phyloP scores from a whole-genome alignment of 495 filamentous ascomycete genomes.

The Aspergillus nanangensis region DNA sequence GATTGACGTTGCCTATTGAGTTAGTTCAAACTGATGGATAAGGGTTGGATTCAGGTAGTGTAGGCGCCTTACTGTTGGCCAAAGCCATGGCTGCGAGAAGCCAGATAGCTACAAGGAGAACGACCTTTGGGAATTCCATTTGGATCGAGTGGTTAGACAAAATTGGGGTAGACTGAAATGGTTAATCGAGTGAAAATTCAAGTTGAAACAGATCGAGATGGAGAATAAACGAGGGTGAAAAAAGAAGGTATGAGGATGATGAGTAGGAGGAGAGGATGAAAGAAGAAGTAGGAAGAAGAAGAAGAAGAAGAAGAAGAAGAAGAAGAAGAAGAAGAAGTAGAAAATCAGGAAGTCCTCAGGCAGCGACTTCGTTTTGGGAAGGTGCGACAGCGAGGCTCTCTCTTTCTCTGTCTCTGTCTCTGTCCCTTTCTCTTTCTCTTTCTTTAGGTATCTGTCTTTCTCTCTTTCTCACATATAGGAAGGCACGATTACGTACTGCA shows the following conservation, averaged over 20 bases:
- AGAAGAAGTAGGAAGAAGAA: slow-evolving; percentile 1
- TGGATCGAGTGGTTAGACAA: no score
- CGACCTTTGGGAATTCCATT: slow-evolving; percentile 9
- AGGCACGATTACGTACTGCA: no score
- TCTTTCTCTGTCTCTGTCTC: no score
- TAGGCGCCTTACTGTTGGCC: slow-evolving; percentile 14
- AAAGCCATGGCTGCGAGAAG: slow-evolving; percentile 1
- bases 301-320: background rate
- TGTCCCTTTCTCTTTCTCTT: no score
- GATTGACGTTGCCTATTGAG: background rate
- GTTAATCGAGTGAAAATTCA: slow-evolving; percentile 3
- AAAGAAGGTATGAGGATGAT: background rate
- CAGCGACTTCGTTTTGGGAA: slow-evolving; percentile 8
- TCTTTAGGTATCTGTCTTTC: no score
- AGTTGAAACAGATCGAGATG: slow-evolving; percentile 2
- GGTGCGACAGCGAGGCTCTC: slow-evolving; percentile 10
- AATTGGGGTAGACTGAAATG: background rate
- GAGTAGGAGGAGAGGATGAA: slow-evolving; percentile 1
- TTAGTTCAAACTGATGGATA: background rate
- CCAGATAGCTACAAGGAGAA: slow-evolving; percentile 10
- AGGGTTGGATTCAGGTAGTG: background rate
- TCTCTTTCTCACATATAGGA: no score
- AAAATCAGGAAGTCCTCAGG: slow-evolving; percentile 7
- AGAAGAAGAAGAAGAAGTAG: background rate
- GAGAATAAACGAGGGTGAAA: slow-evolving; percentile 1